Base-by-base conservation (phyloP, 2,329 filamentous ascomycete species). In the Microsporum audouinii region DNA sequence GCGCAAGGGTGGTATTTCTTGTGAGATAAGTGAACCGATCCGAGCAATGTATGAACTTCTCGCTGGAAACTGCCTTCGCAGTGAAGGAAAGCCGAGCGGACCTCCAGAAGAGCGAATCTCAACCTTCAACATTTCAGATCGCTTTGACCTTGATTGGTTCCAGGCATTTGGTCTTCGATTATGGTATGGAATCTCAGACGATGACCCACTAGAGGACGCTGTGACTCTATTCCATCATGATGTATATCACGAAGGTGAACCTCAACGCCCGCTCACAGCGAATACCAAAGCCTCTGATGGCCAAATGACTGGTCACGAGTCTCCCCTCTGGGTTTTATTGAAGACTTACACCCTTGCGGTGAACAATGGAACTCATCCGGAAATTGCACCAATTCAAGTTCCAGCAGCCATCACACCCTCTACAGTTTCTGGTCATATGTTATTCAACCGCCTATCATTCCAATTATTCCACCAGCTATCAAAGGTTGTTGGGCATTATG, bases 91-190 rank as follows among this genome's bases (percentile, higher is more conserved):
- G 69, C 69, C 72, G 1, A 87, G 84, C 65, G 85, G 83, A 5
- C 83, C 88, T 0, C 76, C 87, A 6, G 94, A 97, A 72, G 89
- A 97, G 73, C 86, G 88, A 51, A 82, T 87, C 43, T 82, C 86
- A 12, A 87, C 87, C 0, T 96, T 99, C 70, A 81, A 85, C 60
- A 88, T 99, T 65, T 88, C 90, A 0, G 82, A 88, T 68, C 86
- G 86, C 55, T 99, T 96, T 71, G 84, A 84, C 3, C 79, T 99
- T 39, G 88, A 95, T 71, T 99, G 94, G 94, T 86, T 89, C 72
- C 91, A 95, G 70, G 87, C 91, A 0, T 96, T 99, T 72, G 92
- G 89, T 8, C 80, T 99, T 57, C 85, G 91, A 49, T 79, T 99
- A 1, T 97, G 91, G 88, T 99, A 96, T 72, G 86, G 86, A 51